Evolutionary conservation across 2,329 filamentous ascomycete genomes (phyloP), one percentile per base, ranked within the genome.

Genomic region (Aspergillus pseudoglaucus): DNA sequence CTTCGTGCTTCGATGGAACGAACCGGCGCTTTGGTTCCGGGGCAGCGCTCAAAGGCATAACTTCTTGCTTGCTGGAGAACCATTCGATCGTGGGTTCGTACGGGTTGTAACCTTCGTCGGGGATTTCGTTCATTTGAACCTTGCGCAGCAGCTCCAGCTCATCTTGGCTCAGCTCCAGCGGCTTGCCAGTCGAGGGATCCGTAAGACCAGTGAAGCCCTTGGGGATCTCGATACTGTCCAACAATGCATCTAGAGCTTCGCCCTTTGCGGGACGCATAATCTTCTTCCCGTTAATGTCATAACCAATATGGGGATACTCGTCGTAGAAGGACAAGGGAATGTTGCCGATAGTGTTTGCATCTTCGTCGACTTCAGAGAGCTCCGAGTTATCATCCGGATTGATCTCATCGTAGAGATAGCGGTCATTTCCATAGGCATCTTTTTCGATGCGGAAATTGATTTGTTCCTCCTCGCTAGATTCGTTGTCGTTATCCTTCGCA

Each of bases 251-350:
- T 27, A 98, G 75, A 32, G 93, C 93, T 66, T 95, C 87, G 45
- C 91, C 91, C 58, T 90, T 91, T 3, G 94, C 93, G 6, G 93
- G 93, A 45, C 93, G 86, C 84, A 95, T 88, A 55, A 98, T 95
- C 70, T 88, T 94, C 79, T 94, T 96, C 68, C 93, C 93, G 68
- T 98, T 95, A 74, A 98, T 97, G 61, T 96, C 88, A 72, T 98
- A 98, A 50, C 93, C 93, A 65, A 98, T 96, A 67, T 98, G 93
- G 44, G 93, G 93, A 66, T 96, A 98, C 32, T 88, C 87, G 67
- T 98, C 93, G 75, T 98, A 98, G 72, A 95, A 97, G 3, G 87
- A 86, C 44, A 97, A 75, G 4, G 90, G 88, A 51, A 98, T 98
- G 65, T 97, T 79, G 57, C 93, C 94, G 60, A 98, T 96, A 0